Percentiles rank a stretch among this genome's conserved stretches.
Evolutionary conservation across 2,329 filamentous ascomycete genomes (phyloP).

Genomic region (Botryotinia globosa): DNA sequence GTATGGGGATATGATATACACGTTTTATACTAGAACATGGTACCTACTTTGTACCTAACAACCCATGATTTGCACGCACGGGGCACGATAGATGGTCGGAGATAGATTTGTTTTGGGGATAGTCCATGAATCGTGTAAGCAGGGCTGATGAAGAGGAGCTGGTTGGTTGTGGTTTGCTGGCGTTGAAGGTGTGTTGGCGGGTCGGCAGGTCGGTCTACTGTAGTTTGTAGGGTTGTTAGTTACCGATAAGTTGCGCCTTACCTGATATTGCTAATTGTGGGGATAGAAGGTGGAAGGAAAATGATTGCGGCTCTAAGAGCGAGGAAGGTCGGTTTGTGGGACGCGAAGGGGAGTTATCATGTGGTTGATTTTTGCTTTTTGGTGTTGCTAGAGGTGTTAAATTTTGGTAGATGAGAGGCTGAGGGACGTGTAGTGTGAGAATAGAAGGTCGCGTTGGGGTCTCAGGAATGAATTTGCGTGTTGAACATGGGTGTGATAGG

Average conservation of each 20-base stretch:
- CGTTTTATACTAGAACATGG: constrained; percentile 3
- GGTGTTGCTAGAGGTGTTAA: constrained; percentile 12
- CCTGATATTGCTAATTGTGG: background rate
- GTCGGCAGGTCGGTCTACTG: constrained; percentile 15
- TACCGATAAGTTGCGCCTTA: constrained; percentile 7
- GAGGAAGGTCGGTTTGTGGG: constrained; percentile 1
- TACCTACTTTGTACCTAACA: constrained; percentile 2
- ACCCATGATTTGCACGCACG: constrained; percentile 1
- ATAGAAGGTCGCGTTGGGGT: constrained; percentile 12
- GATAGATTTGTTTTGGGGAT: background rate
- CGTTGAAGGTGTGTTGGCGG: constrained; percentile 13
- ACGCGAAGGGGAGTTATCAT: constrained; percentile 4
- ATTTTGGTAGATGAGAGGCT: background rate
- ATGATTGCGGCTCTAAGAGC: constrained; percentile 7
- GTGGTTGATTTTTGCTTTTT: background rate
- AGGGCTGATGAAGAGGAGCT: constrained; percentile 16
- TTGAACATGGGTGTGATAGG: background rate
- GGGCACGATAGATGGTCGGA: constrained; percentile 6
- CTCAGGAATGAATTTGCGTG: background rate
- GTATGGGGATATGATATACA: constrained; percentile 8
- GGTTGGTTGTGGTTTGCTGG: constrained; percentile 18
- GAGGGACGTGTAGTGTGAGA: background rate
- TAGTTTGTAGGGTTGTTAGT: background rate
- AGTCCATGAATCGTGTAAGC: constrained; percentile 9
- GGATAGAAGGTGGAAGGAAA: background rate